A percentile compares a stretch with the other conserved stretches of the same genome.
These are phyloP conservation scores for Candida andamanensis DNA, from an alignment of 805 yeast genomes.

Conservation along the genomic window DNA sequence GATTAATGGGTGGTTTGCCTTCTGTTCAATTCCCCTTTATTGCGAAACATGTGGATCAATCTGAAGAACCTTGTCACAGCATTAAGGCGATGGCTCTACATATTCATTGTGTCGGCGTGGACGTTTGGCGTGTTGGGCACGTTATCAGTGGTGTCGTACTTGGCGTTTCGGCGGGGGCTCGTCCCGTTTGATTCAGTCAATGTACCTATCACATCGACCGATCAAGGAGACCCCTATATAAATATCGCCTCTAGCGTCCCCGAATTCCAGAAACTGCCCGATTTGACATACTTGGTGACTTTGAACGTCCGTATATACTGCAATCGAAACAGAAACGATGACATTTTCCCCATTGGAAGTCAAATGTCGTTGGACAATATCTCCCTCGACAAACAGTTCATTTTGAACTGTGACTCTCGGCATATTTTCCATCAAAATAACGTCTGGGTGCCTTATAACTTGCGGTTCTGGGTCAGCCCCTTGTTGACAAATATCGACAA, in stretches of 20 bases:
- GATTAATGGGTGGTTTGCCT: too few species aligned
- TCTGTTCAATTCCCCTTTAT: too few species aligned
- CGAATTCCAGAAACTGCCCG: slow-evolving; percentile 8
- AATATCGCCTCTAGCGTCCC: slow-evolving; percentile 1
- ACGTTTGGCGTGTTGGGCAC: slow-evolving; percentile 29
- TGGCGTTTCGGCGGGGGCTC: slow-evolving; percentile 28
- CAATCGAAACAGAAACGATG: slow-evolving; percentile 14
- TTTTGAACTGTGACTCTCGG: slow-evolving; percentile 28
- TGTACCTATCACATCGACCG: slow-evolving; percentile 12
- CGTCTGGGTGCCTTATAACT: slow-evolving; percentile 29
- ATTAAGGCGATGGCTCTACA: slow-evolving; percentile 20
- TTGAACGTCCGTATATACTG: slow-evolving; percentile 23
- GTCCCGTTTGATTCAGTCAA: slow-evolving; percentile 21
- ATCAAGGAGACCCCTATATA: background rate
- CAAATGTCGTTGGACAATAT: background rate
- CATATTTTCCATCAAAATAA: slow-evolving; percentile 26
- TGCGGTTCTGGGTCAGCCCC: slow-evolving; percentile 36
- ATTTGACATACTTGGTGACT: slow-evolving; percentile 15
- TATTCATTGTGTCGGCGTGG: slow-evolving; percentile 15
- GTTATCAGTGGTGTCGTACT: slow-evolving; percentile 29
- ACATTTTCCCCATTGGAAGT: slow-evolving; percentile 9
- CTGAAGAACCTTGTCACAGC: slow-evolving; percentile 2
- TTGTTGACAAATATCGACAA: slow-evolving; percentile 15
- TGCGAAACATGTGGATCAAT: too few species aligned
- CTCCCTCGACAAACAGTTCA: slow-evolving; percentile 8